Percentiles rank a stretch among this genome's conserved stretches.
phyloP scores from a whole-genome alignment of 202 grass and related monocot genomes.

The Tripidium arundinaceum region DNA sequence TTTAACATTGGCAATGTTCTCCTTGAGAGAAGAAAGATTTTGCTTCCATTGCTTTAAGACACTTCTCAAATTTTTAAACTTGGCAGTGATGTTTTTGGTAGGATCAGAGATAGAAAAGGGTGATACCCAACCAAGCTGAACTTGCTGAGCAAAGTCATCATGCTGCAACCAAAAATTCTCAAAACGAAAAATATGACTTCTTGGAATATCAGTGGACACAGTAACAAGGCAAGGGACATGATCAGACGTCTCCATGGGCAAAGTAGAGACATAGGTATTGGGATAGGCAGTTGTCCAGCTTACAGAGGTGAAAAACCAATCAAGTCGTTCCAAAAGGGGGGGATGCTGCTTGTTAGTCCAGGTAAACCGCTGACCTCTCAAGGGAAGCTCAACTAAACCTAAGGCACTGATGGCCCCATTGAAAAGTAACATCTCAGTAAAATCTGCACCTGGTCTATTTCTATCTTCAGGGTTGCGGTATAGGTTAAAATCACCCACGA shows the following conservation, averaged over 20 bases:
- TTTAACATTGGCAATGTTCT: background rate
- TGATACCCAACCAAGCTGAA: rapidly evolving
- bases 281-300: background rate
- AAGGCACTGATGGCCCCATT: background rate
- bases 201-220: background rate
- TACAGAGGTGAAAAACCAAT: background rate
- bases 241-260: background rate
- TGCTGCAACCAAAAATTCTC: background rate
- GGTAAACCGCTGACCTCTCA: background rate
- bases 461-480: background rate
- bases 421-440: background rate
- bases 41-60: background rate
- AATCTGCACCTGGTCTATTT: background rate
- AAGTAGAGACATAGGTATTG: background rate
- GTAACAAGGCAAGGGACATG: rapidly evolving
- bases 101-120: rapidly evolving
- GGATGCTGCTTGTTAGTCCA: background rate
- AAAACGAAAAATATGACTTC: background rate
- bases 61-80: background rate
- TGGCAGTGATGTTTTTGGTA: background rate
- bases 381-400: background rate
- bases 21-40: rapidly evolving
- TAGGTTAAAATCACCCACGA: background rate
- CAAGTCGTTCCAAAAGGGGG: background rate
- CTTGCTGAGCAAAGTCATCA: rapidly evolving